A percentile compares a stretch with the other conserved stretches of the same genome.
Conservation (phyloP, 2,329 filamentous ascomycete species). For the Chaetothyriales sp. region DNA sequence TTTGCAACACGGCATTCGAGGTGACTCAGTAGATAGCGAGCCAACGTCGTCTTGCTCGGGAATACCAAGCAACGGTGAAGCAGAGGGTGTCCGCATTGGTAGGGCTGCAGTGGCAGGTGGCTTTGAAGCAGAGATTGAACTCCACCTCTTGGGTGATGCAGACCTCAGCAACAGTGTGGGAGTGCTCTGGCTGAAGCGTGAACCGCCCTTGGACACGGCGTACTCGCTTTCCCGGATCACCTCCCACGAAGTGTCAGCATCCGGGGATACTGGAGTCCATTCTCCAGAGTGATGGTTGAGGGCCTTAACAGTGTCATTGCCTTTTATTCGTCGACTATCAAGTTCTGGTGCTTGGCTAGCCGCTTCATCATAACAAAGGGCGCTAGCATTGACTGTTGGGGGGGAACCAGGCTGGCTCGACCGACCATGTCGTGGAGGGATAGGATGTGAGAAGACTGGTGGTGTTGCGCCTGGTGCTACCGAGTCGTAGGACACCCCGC, state of each 20-base stretch:
- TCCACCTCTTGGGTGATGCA: background rate
- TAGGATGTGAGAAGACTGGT: conserved; percentile 8
- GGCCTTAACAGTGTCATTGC: conserved; percentile 18
- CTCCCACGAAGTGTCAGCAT: conserved; percentile 14
- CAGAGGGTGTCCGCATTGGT: background rate
- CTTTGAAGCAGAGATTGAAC: background rate
- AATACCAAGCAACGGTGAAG: background rate
- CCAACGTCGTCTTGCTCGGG: background rate
- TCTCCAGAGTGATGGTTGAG: conserved; percentile 17
- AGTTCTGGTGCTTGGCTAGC: conserved; percentile 14
- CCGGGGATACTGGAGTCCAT: conserved; percentile 13
- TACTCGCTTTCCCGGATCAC: conserved; percentile 16
- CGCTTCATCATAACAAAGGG: conserved; percentile 12
- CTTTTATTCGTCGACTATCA: conserved; percentile 13
- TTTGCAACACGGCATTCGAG: background rate
- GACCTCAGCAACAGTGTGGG: background rate
- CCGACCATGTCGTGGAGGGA: background rate
- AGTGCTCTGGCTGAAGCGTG: background rate
- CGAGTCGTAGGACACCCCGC: conserved; percentile 9
- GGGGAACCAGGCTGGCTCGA: background rate
- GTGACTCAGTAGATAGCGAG: background rate
- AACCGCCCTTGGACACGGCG: conserved; percentile 3
- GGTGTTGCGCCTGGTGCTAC: conserved; percentile 5
- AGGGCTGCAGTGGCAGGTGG: background rate
- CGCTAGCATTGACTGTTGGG: conserved; percentile 3